Evolutionary conservation across 805 yeast genomes (phyloP).

Genomic region (Pichia occidentalis): DNA sequence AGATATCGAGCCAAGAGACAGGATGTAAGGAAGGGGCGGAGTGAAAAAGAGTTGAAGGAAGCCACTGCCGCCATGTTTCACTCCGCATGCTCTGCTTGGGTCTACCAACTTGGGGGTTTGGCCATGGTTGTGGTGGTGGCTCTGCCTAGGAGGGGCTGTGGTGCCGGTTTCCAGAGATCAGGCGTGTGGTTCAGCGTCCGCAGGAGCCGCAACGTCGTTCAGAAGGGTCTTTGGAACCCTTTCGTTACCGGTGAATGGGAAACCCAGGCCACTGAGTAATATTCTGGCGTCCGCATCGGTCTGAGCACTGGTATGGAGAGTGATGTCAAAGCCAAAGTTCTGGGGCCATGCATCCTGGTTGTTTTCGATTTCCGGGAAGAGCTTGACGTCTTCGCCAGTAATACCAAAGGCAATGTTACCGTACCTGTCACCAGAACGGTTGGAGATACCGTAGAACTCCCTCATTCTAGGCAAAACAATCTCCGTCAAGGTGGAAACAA

Average conservation of each 20-base stretch:
- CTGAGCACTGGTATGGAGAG: constrained; percentile 82
- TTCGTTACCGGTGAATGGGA: constrained; percentile 64
- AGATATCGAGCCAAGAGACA: too few relatives aligned
- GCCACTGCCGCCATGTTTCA: too few relatives aligned
- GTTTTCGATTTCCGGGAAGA: constrained; percentile 90
- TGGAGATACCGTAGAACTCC: constrained; percentile 74
- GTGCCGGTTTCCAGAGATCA: too few relatives aligned
- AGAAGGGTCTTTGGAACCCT: constrained; percentile 30
- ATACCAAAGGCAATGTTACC: constrained; percentile 88
- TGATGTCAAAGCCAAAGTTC: constrained; percentile 79
- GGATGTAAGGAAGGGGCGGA: too few relatives aligned
- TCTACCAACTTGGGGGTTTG: too few relatives aligned
- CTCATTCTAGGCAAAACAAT: constrained; percentile 89
- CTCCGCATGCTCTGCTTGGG: too few relatives aligned
- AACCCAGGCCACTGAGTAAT: constrained; percentile 70
- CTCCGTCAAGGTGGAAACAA: constrained; percentile 79
- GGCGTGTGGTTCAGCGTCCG: too few relatives aligned
- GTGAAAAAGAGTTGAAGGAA: too few relatives aligned
- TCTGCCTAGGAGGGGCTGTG: too few relatives aligned
- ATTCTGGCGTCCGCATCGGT: constrained; percentile 86
- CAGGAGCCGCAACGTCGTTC: constrained; percentile 11
- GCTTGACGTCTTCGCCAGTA: constrained; percentile 64
- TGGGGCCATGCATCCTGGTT: constrained; percentile 86
- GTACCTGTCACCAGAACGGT: constrained; percentile 70
- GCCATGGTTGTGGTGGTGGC: too few relatives aligned